Evolutionary conservation across 257 asterid species (phyloP), one percentile per base, ranked within the genome.

Genomic region (Salvia rosmarinus): DNA sequence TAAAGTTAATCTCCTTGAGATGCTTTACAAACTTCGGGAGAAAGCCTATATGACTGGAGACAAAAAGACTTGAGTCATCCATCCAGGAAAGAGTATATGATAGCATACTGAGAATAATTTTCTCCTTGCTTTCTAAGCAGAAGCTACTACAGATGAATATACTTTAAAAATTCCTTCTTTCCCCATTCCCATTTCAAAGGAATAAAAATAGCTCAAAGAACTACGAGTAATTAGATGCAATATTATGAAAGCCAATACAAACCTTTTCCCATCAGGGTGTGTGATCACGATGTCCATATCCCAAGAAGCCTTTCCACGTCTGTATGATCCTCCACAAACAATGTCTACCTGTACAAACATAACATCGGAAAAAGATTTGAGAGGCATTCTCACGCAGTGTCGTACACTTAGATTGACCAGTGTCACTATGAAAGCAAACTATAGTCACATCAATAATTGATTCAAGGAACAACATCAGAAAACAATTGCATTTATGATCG

Each of bases 231-330:
- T 34, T 34, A 63, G 32, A 25, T 57, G 62, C 39, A 72, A 32
- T n/a, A 46, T 16, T 25, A 34, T 16, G 47, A 39, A 47, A 72
- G 54, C 21, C 57, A 17, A 42, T 71, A 54, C 73, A 51, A 70
- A 70, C 98, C 98, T 91, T 84, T 78, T 84, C 32, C 96, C 90
- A 86, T 94, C 99, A 70, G 90, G 86, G 75, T 94, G 99, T 5
- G 99, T 94, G 75, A 91, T 76, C 71, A 94, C 87, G 75, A 91
- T 76, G 70, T 94, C 99, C 93, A 94, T 65, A 80, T 94, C 99
- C 78, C 99, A 91, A 64, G 96, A 75, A 68, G 92, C 82, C 80
- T 89, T 91, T 77, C 99, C 99, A 57, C 99, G 97, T 76, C 98
- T 87, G 62, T 84, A 94, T 67, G 98, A 94, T 79, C 98, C 99